A percentile compares a stretch with the other conserved stretches of the same genome.
phyloP scores from a whole-genome alignment of 805 yeast genomes.

The Candida oleophila region DNA sequence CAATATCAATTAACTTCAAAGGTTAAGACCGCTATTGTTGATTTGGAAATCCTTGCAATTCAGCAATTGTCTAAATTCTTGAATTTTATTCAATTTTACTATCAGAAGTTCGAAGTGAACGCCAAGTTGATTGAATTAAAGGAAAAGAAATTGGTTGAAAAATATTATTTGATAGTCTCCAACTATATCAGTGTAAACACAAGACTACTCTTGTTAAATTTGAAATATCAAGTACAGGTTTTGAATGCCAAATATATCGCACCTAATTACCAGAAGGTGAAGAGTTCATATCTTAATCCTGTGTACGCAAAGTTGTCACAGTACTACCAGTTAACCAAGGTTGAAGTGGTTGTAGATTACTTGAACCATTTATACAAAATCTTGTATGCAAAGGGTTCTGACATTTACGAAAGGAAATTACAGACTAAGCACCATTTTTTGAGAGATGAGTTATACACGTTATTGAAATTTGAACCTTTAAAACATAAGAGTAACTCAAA shows the following conservation, averaged over 20 bases:
- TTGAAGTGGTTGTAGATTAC: slow-evolving; percentile 1
- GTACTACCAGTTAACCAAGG: background rate
- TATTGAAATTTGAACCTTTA: slow-evolving; percentile 1
- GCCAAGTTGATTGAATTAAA: background rate
- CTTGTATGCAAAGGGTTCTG: slow-evolving; percentile 5
- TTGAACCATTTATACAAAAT: background rate
- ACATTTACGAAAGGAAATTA: slow-evolving; percentile 2
- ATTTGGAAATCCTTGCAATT: background rate
- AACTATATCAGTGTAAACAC: background rate
- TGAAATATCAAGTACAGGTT: background rate
- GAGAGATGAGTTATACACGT: slow-evolving; percentile 3
- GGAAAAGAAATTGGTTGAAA: background rate
- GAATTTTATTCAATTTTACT: background rate
- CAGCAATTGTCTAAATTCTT: background rate
- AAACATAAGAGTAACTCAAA: background rate
- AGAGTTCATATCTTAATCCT: background rate
- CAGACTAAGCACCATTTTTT: slow-evolving; percentile 5
- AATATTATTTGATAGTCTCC: background rate
- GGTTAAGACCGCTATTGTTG: background rate
- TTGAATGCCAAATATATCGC: background rate
- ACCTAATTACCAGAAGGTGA: background rate
- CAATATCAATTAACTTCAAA: background rate
- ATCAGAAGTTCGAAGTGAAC: background rate
- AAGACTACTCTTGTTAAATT: background rate
- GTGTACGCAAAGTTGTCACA: background rate